Evolutionary conservation across 2,329 filamentous ascomycete species (phyloP).

Genomic region (Fusarium pininemorale): DNA sequence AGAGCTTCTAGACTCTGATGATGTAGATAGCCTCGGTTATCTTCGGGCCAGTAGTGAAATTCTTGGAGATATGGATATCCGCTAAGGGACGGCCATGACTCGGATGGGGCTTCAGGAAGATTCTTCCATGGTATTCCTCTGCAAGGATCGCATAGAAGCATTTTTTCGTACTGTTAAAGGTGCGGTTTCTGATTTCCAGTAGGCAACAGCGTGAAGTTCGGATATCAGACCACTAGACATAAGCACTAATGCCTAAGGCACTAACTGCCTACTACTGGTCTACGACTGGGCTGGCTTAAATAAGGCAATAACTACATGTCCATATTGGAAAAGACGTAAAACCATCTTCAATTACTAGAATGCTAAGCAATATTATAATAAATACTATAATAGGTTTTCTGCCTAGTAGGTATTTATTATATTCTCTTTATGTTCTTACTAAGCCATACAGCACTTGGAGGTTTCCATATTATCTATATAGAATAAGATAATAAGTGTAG

Average conservation of each 20-base stretch:
- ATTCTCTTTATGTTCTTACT: no score
- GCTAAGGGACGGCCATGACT: rapidly evolving
- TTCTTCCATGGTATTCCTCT: not conserved
- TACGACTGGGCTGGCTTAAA: no score
- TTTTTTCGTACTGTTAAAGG: not conserved
- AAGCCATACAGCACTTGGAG: no score
- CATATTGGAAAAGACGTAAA: no score
- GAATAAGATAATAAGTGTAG: no score
- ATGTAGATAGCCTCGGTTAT: not conserved
- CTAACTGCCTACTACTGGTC: no score
- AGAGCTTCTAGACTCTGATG: not conserved
- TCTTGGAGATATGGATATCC: not conserved
- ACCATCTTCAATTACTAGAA: no score
- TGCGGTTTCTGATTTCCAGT: no score
- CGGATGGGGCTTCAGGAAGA: not conserved
- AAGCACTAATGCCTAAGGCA: not conserved
- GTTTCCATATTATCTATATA: rapidly evolving
- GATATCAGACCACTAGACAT: not conserved
- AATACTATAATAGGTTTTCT: no score
- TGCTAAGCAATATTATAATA: no score
- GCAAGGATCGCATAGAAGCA: not conserved
- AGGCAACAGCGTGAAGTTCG: not conserved
- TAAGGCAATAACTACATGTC: no score
- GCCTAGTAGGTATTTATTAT: no score
- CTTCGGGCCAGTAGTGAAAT: not conserved